Percentiles rank a stretch among this genome's conserved stretches.
Conservation (phyloP, 2,329 filamentous ascomycete species). For the Sporothrix mexicana region DNA sequence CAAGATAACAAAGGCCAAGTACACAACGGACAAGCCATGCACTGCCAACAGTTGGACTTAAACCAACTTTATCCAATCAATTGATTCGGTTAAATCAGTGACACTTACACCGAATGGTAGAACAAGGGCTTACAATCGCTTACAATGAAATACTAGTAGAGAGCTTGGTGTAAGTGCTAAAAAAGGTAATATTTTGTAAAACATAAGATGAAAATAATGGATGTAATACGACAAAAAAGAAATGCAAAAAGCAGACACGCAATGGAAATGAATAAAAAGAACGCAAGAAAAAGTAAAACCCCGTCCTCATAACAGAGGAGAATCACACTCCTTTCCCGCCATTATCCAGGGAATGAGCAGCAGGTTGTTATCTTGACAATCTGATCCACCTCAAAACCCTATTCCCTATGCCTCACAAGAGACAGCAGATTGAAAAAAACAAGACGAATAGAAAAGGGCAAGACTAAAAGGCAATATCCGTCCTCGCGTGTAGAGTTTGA, state of each 20-base stretch:
- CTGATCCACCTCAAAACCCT: constrained; percentile 1
- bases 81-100: too few relatives aligned
- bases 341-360: constrained; percentile 19
- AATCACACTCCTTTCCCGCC: constrained; percentile 15
- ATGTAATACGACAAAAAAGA: constrained; percentile 14
- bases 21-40: too few relatives aligned
- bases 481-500: constrained; percentile 4
- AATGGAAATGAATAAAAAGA: constrained; percentile 6
- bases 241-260: not conserved
- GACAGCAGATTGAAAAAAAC: not conserved
- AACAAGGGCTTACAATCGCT: too few relatives aligned
- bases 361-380: not conserved
- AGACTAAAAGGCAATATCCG: not conserved
- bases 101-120: too few relatives aligned
- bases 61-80: too few relatives aligned
- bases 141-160: not conserved
- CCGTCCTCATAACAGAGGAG: constrained; percentile 6
- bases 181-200: constrained; percentile 27
- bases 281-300: constrained; percentile 9
- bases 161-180: not conserved
- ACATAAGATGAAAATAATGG: constrained; percentile 21
- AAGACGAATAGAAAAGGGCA: not conserved
- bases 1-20: too few relatives aligned
- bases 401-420: not conserved
- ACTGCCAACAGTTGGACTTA: too few relatives aligned